phyloP scores from a whole-genome alignment of 176 grass and related monocot species.

The Aegilops longissima region DNA sequence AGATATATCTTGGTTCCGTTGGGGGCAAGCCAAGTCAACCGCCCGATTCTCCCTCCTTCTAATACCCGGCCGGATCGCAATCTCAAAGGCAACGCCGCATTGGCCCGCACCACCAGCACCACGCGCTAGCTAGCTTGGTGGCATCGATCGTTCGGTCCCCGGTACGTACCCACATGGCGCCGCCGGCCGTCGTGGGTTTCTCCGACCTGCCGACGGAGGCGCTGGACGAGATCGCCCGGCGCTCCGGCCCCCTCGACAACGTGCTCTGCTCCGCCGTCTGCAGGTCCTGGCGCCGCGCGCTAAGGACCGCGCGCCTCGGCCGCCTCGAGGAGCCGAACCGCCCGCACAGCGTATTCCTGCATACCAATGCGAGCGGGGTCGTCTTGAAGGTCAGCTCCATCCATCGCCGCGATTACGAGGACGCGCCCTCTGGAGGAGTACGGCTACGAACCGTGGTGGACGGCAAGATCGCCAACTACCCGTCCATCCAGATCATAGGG shows the following conservation, averaged over 20 bases:
- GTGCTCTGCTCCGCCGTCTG: constrained; percentile 11
- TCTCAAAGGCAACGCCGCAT: neutral
- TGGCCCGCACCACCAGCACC: too few relatives aligned
- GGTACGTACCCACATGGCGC: neutral
- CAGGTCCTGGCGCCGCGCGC: neutral
- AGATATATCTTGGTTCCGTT: constrained; percentile 1
- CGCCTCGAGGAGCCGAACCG: neutral
- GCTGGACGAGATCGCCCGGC: neutral
- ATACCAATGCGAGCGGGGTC: too few relatives aligned
- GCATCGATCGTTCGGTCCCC: too few relatives aligned
- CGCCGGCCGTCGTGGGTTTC: neutral
- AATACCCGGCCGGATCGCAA: neutral
- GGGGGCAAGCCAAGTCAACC: neutral
- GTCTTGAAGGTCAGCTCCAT: neutral
- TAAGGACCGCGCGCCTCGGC: neutral
- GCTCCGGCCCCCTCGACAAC: neutral
- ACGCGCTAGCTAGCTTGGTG: too few relatives aligned
- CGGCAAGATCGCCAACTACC: neutral
- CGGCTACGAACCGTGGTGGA: too few relatives aligned
- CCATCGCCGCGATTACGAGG: neutral
- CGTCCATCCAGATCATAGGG: neutral
- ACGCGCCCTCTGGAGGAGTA: neutral
- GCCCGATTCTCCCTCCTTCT: neutral
- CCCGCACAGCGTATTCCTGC: neutral
- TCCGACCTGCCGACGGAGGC: neutral